These are phyloP conservation scores for Dactylonectria estremocensis DNA, from an alignment of 2,329 filamentous ascomycete species.

Conservation along the genomic window DNA sequence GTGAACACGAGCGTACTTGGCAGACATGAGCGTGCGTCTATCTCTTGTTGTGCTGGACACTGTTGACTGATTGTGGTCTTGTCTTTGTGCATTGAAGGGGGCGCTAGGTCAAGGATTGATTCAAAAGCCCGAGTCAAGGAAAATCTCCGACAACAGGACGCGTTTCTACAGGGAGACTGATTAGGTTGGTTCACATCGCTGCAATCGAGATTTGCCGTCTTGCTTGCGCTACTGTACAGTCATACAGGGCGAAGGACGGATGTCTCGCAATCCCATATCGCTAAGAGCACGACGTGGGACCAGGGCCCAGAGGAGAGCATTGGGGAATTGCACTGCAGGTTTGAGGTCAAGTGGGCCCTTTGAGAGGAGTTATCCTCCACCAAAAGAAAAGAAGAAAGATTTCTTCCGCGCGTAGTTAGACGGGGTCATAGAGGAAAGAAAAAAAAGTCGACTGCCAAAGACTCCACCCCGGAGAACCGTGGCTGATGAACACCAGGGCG, in stretches of 20 bases:
- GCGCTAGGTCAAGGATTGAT: conserved; percentile 24
- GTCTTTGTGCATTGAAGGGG: conserved; percentile 22
- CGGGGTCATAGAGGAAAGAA: conserved; percentile 23
- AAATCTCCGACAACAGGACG: conserved; percentile 36
- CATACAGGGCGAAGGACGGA: conserved; percentile 34
- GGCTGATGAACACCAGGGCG: conserved; percentile 24
- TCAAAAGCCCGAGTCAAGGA: conserved; percentile 30
- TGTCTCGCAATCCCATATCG: conserved; percentile 41
- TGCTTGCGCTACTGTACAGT: conserved; percentile 32
- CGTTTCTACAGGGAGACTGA: conserved; percentile 30
- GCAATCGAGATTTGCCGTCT: conserved; percentile 47
- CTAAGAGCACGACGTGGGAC: conserved; percentile 36
- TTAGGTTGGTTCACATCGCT: conserved; percentile 33
- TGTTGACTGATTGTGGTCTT: conserved; percentile 7
- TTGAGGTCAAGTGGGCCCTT: conserved; percentile 1
- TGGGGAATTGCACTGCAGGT: not conserved
- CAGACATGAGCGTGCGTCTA: conserved; percentile 15
- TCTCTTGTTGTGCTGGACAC: not conserved
- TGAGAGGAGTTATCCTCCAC: conserved; percentile 5
- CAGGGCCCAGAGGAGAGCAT: not conserved
- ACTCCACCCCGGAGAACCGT: conserved; percentile 34
- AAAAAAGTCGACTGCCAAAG: conserved; percentile 29
- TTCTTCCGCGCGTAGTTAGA: conserved; percentile 23
- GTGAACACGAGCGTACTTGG: not conserved
- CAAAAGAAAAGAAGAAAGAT: conserved; percentile 12